phyloP scores from a whole-genome alignment of 2,329 filamentous ascomycete species.

The Botrytis deweyae region DNA sequence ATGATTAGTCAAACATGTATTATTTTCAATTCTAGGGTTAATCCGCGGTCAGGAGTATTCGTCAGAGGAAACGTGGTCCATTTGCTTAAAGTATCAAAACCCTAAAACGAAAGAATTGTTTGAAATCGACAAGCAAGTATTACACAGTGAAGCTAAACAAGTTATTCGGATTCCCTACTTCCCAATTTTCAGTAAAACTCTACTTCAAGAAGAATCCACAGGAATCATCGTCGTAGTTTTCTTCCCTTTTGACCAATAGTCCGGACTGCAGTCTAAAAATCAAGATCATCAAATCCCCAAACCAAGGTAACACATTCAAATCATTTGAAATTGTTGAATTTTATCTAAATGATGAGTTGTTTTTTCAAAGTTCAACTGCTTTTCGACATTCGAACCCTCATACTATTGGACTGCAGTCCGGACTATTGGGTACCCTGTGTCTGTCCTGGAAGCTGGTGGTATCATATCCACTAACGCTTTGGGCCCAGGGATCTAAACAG shows the following conservation, averaged over 20 bases:
- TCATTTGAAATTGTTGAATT: too few species aligned
- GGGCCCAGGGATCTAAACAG: neutral
- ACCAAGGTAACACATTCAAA: too few species aligned
- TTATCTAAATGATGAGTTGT: too few species aligned
- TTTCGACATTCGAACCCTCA: too few species aligned
- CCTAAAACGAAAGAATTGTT: neutral
- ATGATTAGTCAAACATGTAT: neutral
- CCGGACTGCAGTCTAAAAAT: too few species aligned
- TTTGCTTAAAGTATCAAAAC: neutral
- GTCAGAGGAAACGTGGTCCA: neutral
- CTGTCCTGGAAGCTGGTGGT: neutral
- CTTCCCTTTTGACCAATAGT: neutral
- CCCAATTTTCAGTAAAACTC: neutral
- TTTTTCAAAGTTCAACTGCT: too few species aligned
- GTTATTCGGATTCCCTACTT: neutral
- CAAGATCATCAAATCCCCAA: too few species aligned
- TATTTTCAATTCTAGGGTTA: neutral
- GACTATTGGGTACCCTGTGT: too few species aligned
- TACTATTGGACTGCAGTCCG: too few species aligned
- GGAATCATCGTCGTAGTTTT: neutral
- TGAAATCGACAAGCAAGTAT: neutral
- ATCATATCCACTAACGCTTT: neutral
- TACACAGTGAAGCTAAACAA: neutral
- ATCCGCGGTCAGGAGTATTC: neutral
- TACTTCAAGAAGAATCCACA: neutral